These are phyloP conservation scores for Fragosphaeria purpurea DNA, from an alignment of 2,329 filamentous ascomycete species.

Conservation along the genomic window DNA sequence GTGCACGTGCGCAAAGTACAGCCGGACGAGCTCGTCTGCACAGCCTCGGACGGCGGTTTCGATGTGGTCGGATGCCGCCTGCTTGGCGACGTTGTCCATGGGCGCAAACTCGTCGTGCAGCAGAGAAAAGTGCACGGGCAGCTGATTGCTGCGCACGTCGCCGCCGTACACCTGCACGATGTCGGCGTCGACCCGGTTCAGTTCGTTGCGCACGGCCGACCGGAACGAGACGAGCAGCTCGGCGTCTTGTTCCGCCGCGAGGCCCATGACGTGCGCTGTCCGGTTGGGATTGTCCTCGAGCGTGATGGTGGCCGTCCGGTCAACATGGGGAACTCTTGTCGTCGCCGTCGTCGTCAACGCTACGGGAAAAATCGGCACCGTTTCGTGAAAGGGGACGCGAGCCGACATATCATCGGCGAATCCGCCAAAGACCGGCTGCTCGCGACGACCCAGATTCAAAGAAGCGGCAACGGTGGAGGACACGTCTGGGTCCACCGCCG, in stretches of 20 bases:
- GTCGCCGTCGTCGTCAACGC: too few relatives aligned
- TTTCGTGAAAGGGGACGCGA: too few relatives aligned
- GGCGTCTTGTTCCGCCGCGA: slow-evolving; percentile 35
- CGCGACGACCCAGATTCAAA: too few relatives aligned
- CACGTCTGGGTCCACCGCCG: too few relatives aligned
- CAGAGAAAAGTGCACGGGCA: slow-evolving; percentile 36
- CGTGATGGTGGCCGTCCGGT: slow-evolving; percentile 18
- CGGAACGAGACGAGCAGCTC: slow-evolving; percentile 36
- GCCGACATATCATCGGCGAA: too few relatives aligned
- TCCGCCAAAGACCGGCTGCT: too few relatives aligned
- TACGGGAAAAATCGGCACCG: too few relatives aligned
- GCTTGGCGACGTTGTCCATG: slow-evolving; percentile 27
- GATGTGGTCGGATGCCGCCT: slow-evolving; percentile 30
- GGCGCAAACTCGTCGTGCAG: slow-evolving; percentile 35
- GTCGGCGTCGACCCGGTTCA: slow-evolving; percentile 30
- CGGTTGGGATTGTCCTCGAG: slow-evolving; percentile 31
- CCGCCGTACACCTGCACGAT: slow-evolving; percentile 6
- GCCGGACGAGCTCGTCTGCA: slow-evolving; percentile 29
- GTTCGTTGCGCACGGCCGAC: slow-evolving; percentile 35
- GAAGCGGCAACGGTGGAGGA: too few relatives aligned
- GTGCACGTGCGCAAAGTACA: slow-evolving; percentile 37
- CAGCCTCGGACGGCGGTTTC: slow-evolving; percentile 31
- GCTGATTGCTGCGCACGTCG: slow-evolving; percentile 20
- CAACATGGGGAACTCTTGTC: background rate
- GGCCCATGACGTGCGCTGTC: slow-evolving; percentile 35